These are phyloP conservation scores for Plasmodium coatneyi DNA, from an alignment of 169 alveolate genomes.

Conservation along the genomic window DNA sequence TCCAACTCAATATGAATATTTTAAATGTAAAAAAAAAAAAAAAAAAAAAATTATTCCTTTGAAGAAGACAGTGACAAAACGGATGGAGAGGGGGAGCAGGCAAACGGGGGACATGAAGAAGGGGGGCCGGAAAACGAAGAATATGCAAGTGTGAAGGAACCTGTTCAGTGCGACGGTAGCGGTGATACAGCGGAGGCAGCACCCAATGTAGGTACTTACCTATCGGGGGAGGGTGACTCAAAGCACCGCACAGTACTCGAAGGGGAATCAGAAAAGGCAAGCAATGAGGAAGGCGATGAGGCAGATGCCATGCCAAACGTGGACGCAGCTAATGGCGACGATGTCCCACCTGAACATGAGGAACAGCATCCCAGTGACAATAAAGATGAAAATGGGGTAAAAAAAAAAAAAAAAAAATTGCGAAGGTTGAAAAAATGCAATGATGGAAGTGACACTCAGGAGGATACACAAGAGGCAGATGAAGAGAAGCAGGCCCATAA, in stretches of 20 bases:
- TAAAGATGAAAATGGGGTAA: not conserved
- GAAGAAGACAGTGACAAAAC: conserved; percentile 5
- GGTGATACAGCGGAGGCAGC: not conserved
- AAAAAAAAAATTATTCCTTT: not conserved
- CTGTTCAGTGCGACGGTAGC: not conserved
- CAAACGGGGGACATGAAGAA: not conserved
- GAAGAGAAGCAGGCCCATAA: not conserved
- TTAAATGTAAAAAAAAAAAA: conserved; percentile 33
- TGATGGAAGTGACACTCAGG: not conserved
- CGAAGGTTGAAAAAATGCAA: not conserved
- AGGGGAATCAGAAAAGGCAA: not conserved
- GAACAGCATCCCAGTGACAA: not conserved
- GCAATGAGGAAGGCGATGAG: not conserved
- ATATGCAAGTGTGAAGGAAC: not conserved
- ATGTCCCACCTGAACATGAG: not conserved
- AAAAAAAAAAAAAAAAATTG: conserved; percentile 29
- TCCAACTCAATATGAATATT: conserved; percentile 3
- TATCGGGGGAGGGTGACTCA: not conserved
- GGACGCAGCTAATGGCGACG: not conserved
- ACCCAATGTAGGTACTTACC: not conserved
- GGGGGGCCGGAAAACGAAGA: not conserved
- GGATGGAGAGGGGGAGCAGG: not conserved
- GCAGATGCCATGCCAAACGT: not conserved
- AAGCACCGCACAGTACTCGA: not conserved
- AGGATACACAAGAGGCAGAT: not conserved